Evolutionary conservation across 1,284 basidiomycete genomes (phyloP).

Genomic region (Microbotryum saponariae): DNA sequence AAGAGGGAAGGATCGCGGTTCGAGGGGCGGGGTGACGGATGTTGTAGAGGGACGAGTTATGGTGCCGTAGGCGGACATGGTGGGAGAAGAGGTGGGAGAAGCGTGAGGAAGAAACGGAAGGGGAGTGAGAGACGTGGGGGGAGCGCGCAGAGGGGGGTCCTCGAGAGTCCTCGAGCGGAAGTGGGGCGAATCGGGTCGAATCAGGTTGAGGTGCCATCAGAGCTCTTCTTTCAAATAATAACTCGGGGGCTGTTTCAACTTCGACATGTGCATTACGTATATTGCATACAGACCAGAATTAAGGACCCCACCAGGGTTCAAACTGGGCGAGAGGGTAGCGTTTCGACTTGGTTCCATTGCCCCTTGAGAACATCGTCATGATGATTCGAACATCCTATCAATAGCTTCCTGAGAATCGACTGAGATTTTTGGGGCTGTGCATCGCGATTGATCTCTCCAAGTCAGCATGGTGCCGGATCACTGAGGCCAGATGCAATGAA

Average conservation of each 20-base stretch:
- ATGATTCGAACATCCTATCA: conserved; percentile 6
- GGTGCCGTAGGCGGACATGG: conserved; percentile 33
- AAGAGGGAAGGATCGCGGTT: conserved; percentile 49
- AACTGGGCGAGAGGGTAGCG: too few species aligned
- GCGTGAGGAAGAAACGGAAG: neutral
- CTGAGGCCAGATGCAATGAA: too few species aligned
- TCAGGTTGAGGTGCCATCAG: too few species aligned
- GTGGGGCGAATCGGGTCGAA: too few species aligned
- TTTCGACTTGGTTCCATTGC: too few species aligned
- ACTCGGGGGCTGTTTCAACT: too few species aligned
- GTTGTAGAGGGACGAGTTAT: conserved; percentile 11
- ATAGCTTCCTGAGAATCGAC: conserved; percentile 7
- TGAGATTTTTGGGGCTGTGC: neutral
- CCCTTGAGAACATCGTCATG: too few species aligned
- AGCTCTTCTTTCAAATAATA: too few species aligned
- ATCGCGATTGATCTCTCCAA: neutral
- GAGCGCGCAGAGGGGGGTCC: neutral
- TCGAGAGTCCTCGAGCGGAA: neutral
- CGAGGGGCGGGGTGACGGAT: conserved; percentile 37
- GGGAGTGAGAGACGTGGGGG: neutral
- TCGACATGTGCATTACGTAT: too few species aligned
- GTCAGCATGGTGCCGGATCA: too few species aligned
- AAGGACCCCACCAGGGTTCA: too few species aligned
- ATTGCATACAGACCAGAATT: too few species aligned
- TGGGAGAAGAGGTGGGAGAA: neutral